Conservation (phyloP, 2,329 filamentous ascomycete genomes). For the Fusarium setosum region DNA sequence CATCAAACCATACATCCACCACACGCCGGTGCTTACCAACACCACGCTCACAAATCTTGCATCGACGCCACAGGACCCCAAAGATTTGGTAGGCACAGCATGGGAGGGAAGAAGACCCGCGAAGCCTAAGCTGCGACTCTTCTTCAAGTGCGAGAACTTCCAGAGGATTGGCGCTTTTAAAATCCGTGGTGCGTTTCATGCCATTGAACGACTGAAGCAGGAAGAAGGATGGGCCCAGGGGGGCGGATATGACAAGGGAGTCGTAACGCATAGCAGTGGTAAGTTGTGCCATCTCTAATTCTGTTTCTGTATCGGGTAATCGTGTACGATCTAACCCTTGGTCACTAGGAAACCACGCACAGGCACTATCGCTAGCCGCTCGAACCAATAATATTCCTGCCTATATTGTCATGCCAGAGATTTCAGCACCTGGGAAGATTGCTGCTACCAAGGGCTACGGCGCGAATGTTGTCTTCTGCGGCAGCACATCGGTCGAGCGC, state of each 20-base stretch:
- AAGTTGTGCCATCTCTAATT: slow-evolving; percentile 10
- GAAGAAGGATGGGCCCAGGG: slow-evolving; percentile 66
- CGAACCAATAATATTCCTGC: slow-evolving; percentile 78
- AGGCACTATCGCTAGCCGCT: slow-evolving; percentile 88
- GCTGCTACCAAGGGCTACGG: slow-evolving; percentile 82
- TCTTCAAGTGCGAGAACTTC: slow-evolving; percentile 95
- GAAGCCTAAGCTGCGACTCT: slow-evolving; percentile 75
- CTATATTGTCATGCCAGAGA: slow-evolving; percentile 89
- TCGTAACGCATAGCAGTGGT: slow-evolving; percentile 91
- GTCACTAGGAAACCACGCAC: slow-evolving; percentile 84
- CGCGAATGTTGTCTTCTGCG: slow-evolving; percentile 81
- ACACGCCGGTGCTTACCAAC: slow-evolving; percentile 84
- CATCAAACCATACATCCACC: slow-evolving; percentile 80
- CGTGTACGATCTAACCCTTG: not conserved
- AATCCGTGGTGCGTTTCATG: slow-evolving; percentile 87
- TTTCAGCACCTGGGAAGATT: slow-evolving; percentile 84
- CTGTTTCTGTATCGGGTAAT: too few relatives aligned
- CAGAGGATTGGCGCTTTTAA: slow-evolving; percentile 94
- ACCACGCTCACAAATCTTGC: slow-evolving; percentile 78
- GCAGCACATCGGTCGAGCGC: slow-evolving; percentile 80
- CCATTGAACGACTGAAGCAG: slow-evolving; percentile 73
- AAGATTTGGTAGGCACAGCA: slow-evolving; percentile 63
- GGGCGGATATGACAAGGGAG: slow-evolving; percentile 70
- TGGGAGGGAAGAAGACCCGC: slow-evolving; percentile 67
- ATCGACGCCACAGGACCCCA: slow-evolving; percentile 70